Evolutionary conservation across 495 filamentous ascomycete genomes (phyloP).

Genomic region (Hyaloscypha bicolor): DNA sequence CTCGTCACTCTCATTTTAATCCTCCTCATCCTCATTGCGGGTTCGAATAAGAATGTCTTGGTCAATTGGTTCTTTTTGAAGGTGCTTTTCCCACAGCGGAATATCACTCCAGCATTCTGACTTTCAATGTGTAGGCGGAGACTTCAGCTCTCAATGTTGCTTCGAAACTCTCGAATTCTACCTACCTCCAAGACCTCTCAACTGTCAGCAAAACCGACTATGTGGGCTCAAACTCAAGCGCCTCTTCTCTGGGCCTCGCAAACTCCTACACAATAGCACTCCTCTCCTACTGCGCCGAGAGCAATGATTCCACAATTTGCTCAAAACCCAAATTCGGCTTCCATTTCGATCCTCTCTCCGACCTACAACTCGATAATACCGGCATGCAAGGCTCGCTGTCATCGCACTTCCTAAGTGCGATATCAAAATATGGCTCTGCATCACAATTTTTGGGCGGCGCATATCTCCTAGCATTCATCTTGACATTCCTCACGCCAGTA

Average conservation of each 20-base stretch:
- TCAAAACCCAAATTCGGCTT: constrained; percentile 34
- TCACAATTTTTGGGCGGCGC: constrained; percentile 36
- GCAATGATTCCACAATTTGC: constrained; percentile 29
- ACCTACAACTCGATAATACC: constrained; percentile 37
- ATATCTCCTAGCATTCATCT: constrained; percentile 35
- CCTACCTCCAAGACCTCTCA: constrained; percentile 36
- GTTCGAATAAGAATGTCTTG: constrained; percentile 8
- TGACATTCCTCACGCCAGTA: constrained; percentile 29
- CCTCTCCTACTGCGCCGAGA: constrained; percentile 6
- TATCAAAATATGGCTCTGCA: constrained; percentile 31
- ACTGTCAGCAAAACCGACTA: constrained; percentile 36
- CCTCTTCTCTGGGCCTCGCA: constrained; percentile 36
- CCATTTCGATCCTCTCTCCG: constrained; percentile 37
- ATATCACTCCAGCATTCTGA: constrained; percentile 3
- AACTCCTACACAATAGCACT: constrained; percentile 37
- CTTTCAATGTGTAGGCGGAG: constrained; percentile 29
- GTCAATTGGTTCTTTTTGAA: constrained; percentile 17
- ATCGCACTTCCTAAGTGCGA: constrained; percentile 21
- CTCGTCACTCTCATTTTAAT: not conserved
- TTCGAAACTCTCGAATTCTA: constrained; percentile 37
- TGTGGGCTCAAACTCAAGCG: constrained; percentile 34
- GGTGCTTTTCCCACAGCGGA: not conserved
- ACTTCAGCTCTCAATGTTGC: constrained; percentile 33
- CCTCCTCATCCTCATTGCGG: constrained; percentile 2
- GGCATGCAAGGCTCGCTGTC: constrained; percentile 22